Evolutionary conservation across 2,329 filamentous ascomycete species (phyloP), one percentile per base, ranked within the genome.

Genomic region (Colletotrichum lindemuthianum): DNA sequence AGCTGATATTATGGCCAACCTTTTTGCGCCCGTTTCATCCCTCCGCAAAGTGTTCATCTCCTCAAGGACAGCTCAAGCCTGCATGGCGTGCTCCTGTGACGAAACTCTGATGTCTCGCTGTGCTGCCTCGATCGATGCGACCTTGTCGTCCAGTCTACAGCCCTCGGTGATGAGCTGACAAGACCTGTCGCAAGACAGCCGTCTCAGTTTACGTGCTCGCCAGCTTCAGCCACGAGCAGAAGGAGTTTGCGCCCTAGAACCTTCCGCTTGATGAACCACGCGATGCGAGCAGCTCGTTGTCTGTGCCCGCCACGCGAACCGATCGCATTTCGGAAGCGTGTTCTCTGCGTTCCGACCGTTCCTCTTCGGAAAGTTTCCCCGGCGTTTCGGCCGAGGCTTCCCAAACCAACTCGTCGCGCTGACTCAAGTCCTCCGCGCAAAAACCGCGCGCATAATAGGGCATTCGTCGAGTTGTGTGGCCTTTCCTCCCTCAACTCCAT

Each of bases 1-100:
- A 50, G 48, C 49, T 57, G 63, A 39, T 48, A 52, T 63, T 50
- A 57, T n/a, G 43, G 37, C 52, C 41, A 57, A 52, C 40, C 45
- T 33, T 57, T 57, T 56, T 49, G 37, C 34, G 52, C 52, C 47
- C 47, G 59, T 65, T 65, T 65, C 63, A 57, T 63, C 63, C n/a
- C 41, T 41, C 44, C 51, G 37, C 51, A 36, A 39, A 57, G 51
- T 43, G 63, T 65, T 65, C 63, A 33, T 65, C 63, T 65, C 40
- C 63, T 65, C 59, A 49, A 57, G 36, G 32, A 47, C 40, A n/a
- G 57, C 57, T 55, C 45, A 44, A 65, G 57, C 50, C 34, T 10
- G 34, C 45, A 50, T 56, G 58, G 45, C 51, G 48, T 59, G 57
- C 45, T 45, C 47, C 59, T 44, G 59, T 51, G 41, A 57, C 58